Conservation (phyloP, 164 flowering plant species). For the Umbilicus rupestris region DNA sequence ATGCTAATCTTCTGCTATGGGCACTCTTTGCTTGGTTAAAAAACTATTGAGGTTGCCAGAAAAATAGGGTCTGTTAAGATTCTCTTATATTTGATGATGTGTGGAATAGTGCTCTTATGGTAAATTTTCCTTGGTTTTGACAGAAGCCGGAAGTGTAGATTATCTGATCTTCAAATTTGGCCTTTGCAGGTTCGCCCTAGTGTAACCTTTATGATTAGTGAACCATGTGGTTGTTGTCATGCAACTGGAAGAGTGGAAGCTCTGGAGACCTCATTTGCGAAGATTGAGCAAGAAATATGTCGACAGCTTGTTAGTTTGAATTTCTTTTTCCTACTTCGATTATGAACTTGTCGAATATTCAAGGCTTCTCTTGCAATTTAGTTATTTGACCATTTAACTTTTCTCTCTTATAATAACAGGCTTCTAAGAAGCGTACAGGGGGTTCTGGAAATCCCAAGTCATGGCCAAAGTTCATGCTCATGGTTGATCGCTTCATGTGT, state of each 20-base stretch:
- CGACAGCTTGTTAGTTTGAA: slow-evolving; percentile 57
- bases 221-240: slow-evolving; percentile 85
- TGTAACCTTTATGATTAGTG: slow-evolving; percentile 94
- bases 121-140: slow-evolving; percentile 1
- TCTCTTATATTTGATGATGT: slow-evolving; percentile 22
- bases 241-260: slow-evolving; percentile 95
- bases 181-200: slow-evolving; percentile 85
- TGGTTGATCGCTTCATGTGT: slow-evolving; percentile 78
- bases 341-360: neutral
- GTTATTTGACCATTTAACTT: neutral
- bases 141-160: neutral
- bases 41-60: neutral
- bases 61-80: neutral
- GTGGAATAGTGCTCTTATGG: neutral
- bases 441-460: slow-evolving; percentile 61
- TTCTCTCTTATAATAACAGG: slow-evolving; percentile 28
- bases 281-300: slow-evolving; percentile 87
- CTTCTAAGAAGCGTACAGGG: slow-evolving; percentile 41
- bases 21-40: neutral
- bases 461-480: slow-evolving; percentile 75
- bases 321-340: neutral
- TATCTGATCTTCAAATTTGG: neutral
- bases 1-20: neutral
- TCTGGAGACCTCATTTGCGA: slow-evolving; percentile 79
- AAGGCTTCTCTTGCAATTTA: neutral